These are phyloP conservation scores for Iris pallida DNA, from an alignment of 116 monocot species.

Conservation along the genomic window DNA sequence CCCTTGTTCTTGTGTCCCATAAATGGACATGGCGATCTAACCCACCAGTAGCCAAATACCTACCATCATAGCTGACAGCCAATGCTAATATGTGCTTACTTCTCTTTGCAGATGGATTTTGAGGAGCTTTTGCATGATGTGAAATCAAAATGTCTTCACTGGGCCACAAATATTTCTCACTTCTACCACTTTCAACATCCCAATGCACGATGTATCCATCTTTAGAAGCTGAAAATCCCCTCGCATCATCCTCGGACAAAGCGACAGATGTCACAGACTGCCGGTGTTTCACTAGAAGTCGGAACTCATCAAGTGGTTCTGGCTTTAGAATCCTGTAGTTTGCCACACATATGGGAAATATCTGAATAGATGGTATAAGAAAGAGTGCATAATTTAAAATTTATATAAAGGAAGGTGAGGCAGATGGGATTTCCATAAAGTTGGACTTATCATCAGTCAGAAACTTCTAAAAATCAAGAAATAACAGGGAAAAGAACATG, in stretches of 20 bases:
- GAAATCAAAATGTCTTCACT: conserved; percentile 60
- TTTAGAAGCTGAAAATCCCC: conserved; percentile 95
- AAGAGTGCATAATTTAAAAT: not conserved
- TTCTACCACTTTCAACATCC: conserved; percentile 88
- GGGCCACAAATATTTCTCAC: conserved; percentile 88
- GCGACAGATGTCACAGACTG: conserved; percentile 77
- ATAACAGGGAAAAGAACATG: not conserved
- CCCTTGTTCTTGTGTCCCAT: conserved; percentile 87
- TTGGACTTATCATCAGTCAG: not conserved
- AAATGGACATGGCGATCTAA: conserved; percentile 88
- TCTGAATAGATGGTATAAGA: not conserved
- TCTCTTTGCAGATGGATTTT: conserved; percentile 41
- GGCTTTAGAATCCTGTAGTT: conserved; percentile 57
- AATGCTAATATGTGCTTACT: conserved; percentile 75
- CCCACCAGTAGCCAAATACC: conserved; percentile 85
- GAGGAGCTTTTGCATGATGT: conserved; percentile 53
- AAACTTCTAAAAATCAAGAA: not conserved
- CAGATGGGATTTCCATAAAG: not conserved
- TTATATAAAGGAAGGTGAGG: not conserved
- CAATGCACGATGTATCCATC: conserved; percentile 88
- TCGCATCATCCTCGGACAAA: conserved; percentile 61
- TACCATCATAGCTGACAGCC: conserved; percentile 81
- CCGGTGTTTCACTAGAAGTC: conserved; percentile 58
- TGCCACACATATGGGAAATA: not conserved
- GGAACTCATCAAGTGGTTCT: conserved; percentile 45